Evolutionary conservation across 2,329 filamentous ascomycete species (phyloP).

Genomic region (Paraphaeosphaeria sporulosa): DNA sequence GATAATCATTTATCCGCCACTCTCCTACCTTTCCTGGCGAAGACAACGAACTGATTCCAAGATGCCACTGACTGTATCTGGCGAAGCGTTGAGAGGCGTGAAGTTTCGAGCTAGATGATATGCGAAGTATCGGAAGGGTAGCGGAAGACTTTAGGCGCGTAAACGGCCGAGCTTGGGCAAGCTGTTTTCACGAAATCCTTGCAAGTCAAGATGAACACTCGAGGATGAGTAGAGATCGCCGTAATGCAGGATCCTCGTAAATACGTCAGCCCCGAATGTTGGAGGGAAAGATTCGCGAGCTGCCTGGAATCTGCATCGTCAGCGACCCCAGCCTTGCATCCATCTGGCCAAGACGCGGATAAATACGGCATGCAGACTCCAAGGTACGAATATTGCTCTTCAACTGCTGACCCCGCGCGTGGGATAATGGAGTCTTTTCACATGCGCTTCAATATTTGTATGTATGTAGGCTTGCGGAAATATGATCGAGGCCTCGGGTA

Average conservation of each 20-base stretch:
- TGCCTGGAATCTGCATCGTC: background rate
- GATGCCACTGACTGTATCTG: background rate
- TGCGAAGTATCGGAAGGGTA: background rate
- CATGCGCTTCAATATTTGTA: background rate
- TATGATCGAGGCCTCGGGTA: background rate
- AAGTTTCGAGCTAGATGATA: background rate
- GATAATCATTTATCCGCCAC: background rate
- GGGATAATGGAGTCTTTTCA: background rate
- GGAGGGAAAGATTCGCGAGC: background rate
- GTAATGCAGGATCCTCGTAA: background rate
- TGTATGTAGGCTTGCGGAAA: background rate
- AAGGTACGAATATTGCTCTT: background rate
- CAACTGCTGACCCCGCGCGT: background rate
- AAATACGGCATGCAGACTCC: background rate
- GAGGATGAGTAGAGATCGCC: background rate
- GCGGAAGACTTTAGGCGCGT: background rate
- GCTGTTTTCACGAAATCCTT: background rate
- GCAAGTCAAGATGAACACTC: background rate
- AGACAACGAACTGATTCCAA: background rate
- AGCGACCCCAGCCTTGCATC: background rate
- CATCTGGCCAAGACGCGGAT: background rate
- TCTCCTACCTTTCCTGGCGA: background rate
- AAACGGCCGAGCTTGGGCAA: background rate
- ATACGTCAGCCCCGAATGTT: background rate
- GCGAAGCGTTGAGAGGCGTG: background rate